These are phyloP conservation scores for Skeletonema menzelii DNA, from an alignment of 108 stramenopile species.

Conservation along the genomic window DNA sequence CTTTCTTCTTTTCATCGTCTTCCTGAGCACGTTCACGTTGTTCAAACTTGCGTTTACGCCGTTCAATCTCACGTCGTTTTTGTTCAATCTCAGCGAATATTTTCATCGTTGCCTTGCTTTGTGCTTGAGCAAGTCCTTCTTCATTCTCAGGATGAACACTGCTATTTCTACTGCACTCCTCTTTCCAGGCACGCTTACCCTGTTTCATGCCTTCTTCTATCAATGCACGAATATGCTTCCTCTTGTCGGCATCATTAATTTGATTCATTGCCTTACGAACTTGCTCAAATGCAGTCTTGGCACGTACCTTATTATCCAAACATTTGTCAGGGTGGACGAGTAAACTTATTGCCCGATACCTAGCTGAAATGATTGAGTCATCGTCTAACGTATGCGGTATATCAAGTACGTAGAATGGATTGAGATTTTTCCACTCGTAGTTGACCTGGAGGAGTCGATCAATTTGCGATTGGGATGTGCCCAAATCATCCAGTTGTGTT, in stretches of 20 bases:
- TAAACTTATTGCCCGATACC: slow-evolving; percentile 81
- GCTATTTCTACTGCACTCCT: slow-evolving; percentile 9
- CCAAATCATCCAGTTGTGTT: slow-evolving; percentile 65
- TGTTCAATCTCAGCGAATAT: slow-evolving; percentile 85
- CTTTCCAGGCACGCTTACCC: slow-evolving; percentile 61
- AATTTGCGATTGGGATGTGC: slow-evolving; percentile 70
- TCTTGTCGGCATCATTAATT: slow-evolving; percentile 63
- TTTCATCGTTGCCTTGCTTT: slow-evolving; percentile 69
- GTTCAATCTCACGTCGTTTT: slow-evolving; percentile 76
- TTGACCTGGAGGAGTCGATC: slow-evolving; percentile 77
- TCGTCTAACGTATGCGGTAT: slow-evolving; percentile 70
- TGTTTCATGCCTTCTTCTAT: slow-evolving; percentile 76
- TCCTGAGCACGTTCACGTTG: slow-evolving; percentile 85
- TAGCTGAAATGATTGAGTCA: slow-evolving; percentile 59
- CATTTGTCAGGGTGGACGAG: slow-evolving; percentile 88
- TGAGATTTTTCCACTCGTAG: slow-evolving; percentile 88
- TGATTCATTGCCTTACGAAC: slow-evolving; percentile 73
- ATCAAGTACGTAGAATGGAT: slow-evolving; percentile 81
- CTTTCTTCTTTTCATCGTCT: slow-evolving; percentile 74
- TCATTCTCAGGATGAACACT: background rate
- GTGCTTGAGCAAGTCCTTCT: slow-evolving; percentile 45
- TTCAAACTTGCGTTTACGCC: slow-evolving; percentile 71
- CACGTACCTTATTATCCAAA: slow-evolving; percentile 40
- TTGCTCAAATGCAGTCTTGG: slow-evolving; percentile 80
- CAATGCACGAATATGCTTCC: slow-evolving; percentile 56